A percentile compares a stretch with the other conserved stretches of the same genome.
Evolutionary conservation across 2,329 filamentous ascomycete species (phyloP).

Genomic region (Colletotrichum liriopes): DNA sequence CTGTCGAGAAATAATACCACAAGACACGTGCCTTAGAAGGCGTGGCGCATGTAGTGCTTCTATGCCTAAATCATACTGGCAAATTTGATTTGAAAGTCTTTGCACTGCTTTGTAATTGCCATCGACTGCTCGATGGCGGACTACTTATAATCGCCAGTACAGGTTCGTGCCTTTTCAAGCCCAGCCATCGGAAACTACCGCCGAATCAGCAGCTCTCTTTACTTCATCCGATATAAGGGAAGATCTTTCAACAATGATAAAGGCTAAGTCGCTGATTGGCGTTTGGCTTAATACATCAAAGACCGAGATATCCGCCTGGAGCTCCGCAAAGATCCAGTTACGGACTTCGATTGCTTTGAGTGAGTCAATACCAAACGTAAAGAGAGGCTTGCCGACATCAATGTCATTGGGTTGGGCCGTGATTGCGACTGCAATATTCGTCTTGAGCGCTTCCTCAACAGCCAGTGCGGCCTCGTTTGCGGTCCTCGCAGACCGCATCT

Average conservation of each 20-base stretch:
- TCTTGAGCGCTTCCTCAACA: not conserved
- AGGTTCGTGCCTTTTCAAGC: too few relatives aligned
- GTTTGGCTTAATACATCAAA: slow-evolving; percentile 1
- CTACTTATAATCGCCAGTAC: too few relatives aligned
- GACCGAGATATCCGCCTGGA: not conserved
- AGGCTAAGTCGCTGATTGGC: not conserved
- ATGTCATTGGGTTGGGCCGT: not conserved
- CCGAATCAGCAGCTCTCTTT: not conserved
- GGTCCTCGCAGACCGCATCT: not conserved
- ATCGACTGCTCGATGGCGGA: too few relatives aligned
- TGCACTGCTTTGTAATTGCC: too few relatives aligned
- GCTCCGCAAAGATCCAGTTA: slow-evolving; percentile 3
- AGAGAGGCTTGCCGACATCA: not conserved
- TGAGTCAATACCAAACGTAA: not conserved
- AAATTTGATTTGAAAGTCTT: too few relatives aligned
- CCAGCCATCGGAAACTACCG: not conserved
- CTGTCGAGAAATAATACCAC: too few relatives aligned
- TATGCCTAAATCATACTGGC: too few relatives aligned
- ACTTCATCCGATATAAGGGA: not conserved
- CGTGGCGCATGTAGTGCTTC: too few relatives aligned
- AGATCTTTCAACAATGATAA: not conserved
- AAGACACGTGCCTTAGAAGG: too few relatives aligned
- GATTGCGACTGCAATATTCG: not conserved
- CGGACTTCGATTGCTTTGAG: not conserved
- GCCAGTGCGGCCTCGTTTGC: not conserved